Evolutionary conservation across 768 basidiomycete genomes (phyloP).

Genomic region (Serendipita sp.): DNA sequence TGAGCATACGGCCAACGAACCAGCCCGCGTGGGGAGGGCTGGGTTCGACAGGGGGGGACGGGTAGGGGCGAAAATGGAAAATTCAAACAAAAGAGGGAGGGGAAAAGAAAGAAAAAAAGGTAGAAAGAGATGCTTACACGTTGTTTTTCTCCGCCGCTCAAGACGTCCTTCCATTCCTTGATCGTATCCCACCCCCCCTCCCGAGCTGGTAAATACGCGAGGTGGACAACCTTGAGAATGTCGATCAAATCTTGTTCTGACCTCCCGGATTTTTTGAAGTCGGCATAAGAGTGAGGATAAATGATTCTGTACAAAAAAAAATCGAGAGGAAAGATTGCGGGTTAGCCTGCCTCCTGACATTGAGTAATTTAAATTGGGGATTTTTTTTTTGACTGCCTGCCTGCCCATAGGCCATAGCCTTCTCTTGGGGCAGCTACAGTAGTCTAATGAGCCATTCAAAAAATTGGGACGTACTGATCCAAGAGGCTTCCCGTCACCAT

Average conservation of each 20-base stretch:
- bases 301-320: slow-evolving; percentile 36
- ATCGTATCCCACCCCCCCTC: slow-evolving; percentile 81
- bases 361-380: background rate
- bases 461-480: slow-evolving; percentile 43
- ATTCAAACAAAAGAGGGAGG: slow-evolving; percentile 3
- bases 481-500: slow-evolving; percentile 76
- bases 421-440: background rate
- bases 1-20: background rate
- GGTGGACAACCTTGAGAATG: slow-evolving; percentile 66
- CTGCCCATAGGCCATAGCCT: background rate
- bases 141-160: slow-evolving; percentile 96
- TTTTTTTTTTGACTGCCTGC: background rate
- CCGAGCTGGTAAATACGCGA: slow-evolving; percentile 68
- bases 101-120: background rate
- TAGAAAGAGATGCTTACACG: slow-evolving; percentile 29
- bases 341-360: background rate
- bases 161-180: slow-evolving; percentile 85
- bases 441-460: too few species aligned
- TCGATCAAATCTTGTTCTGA: slow-evolving; percentile 54
- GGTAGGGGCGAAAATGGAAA: too few species aligned
- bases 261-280: slow-evolving; percentile 42
- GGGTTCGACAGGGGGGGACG: background rate
- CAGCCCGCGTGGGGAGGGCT: background rate
- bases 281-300: slow-evolving; percentile 73
- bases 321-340: background rate